phyloP scores from a whole-genome alignment of 2,329 filamentous ascomycete genomes.

The Neurospora sp. region DNA sequence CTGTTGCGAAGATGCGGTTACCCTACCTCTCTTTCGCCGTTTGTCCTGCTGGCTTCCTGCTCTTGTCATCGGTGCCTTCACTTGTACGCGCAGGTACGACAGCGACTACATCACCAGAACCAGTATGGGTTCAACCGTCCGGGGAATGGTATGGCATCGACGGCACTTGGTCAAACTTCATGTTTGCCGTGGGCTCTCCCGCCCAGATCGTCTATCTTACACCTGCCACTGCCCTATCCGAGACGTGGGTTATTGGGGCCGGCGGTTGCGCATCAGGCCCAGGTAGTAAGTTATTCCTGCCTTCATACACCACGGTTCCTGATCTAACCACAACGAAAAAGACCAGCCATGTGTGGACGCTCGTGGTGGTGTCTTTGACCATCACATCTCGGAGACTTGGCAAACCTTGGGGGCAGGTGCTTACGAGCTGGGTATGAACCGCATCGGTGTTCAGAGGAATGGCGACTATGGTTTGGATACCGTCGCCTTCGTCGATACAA shows the following conservation, averaged over 20 bases:
- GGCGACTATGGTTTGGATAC: slow-evolving; percentile 54
- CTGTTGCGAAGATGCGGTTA: slow-evolving; percentile 22
- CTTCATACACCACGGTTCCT: slow-evolving; percentile 15
- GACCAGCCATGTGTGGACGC: slow-evolving; percentile 43
- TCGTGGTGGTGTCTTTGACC: slow-evolving; percentile 51
- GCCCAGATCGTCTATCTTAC: slow-evolving; percentile 39
- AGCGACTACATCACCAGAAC: slow-evolving; percentile 3
- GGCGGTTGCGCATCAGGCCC: slow-evolving; percentile 41
- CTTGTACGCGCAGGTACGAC: slow-evolving; percentile 8
- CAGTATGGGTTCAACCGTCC: slow-evolving; percentile 20
- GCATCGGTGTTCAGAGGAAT: slow-evolving; percentile 50
- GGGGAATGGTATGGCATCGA: slow-evolving; percentile 43
- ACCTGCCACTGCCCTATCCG: slow-evolving; percentile 59
- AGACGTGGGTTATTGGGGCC: slow-evolving; percentile 58
- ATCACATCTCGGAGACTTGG: slow-evolving; percentile 47
- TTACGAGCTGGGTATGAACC: slow-evolving; percentile 50
- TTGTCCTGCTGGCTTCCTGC: slow-evolving; percentile 13
- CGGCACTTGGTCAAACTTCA: slow-evolving; percentile 63
- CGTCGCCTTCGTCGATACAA: slow-evolving; percentile 30
- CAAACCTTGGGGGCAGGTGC: slow-evolving; percentile 38
- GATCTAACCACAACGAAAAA: slow-evolving; percentile 9
- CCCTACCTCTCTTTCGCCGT: slow-evolving; percentile 17
- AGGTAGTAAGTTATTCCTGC: slow-evolving; percentile 18
- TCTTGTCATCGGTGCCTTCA: slow-evolving; percentile 14
- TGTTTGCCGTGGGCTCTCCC: slow-evolving; percentile 41